A percentile compares a stretch with the other conserved stretches of the same genome.
Conservation (phyloP, 805 yeast species). For the Metschnikowia anglica region DNA sequence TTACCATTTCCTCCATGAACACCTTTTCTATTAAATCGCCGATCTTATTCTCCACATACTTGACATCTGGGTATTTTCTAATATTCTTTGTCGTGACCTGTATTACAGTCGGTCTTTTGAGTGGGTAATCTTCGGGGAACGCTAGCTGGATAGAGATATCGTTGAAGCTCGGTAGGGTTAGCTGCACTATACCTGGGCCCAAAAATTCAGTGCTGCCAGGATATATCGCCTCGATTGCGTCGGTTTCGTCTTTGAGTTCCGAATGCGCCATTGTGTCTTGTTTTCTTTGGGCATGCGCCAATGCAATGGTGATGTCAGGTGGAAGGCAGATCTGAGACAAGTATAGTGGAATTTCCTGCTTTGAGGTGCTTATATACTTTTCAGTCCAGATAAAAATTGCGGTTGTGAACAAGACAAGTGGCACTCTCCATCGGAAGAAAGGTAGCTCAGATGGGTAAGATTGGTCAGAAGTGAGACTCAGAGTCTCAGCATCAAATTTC, state of each 20-base stretch:
- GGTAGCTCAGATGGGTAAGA: too few species aligned
- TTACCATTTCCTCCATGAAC: slow-evolving; percentile 63
- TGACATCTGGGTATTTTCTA: slow-evolving; percentile 39
- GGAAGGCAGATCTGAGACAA: background rate
- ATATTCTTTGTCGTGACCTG: slow-evolving; percentile 46
- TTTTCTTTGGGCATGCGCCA: background rate
- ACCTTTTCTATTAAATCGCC: slow-evolving; percentile 48
- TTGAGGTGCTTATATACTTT: background rate
- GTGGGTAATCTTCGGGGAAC: slow-evolving; percentile 73
- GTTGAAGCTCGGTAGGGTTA: slow-evolving; percentile 62
- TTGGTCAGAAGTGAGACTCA: too few species aligned
- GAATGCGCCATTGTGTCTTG: slow-evolving; percentile 7
- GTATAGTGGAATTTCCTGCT: background rate
- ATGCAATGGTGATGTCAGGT: background rate
- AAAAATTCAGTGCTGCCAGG: slow-evolving; percentile 55
- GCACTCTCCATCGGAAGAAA: too few species aligned
- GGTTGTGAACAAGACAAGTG: too few species aligned
- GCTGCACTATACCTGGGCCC: slow-evolving; percentile 42
- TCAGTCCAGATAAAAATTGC: too few species aligned
- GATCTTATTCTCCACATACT: slow-evolving; percentile 47
- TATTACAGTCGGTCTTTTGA: slow-evolving; percentile 58
- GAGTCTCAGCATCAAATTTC: too few species aligned
- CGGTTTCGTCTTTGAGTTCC: slow-evolving; percentile 58
- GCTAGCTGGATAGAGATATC: slow-evolving; percentile 61
- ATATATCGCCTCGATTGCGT: slow-evolving; percentile 83